Evolutionary conservation across 352 stramenopile genomes (phyloP), one percentile per base, ranked within the genome.

Genomic region (Phytophthora pluvialis): DNA sequence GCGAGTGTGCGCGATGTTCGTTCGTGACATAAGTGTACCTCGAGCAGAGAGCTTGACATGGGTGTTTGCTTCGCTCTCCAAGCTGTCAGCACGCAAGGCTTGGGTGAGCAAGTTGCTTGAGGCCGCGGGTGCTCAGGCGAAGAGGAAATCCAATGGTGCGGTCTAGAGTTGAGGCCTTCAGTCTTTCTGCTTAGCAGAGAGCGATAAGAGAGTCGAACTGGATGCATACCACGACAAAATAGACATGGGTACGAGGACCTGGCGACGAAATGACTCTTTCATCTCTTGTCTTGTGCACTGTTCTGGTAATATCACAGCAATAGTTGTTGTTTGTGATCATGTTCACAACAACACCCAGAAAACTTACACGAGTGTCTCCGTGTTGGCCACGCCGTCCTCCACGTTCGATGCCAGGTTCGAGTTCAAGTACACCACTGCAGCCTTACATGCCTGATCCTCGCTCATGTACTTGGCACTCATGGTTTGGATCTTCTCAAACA

Each of bases 381-480:
- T 49, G 64, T 78, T 86, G 43, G 69, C 72, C 6, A 79, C 61
- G 18, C 75, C 65, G 45, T 78, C 70, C 29, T 85, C 75, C 6
- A 64, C 59, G 2, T 51, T 53, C 1, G 74, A 73, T n/a, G 69
- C 50, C 35, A 88, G 53, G 55, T 81, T 89, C 13, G 81, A 77
- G 77, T 90, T 93, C 35, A 89, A 71, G 48, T 88, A 89, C 35
- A 91, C 72, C 28, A 91, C 71, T 36, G 83, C 81, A 18, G 83
- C 81, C 57, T 93, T 93, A 69, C 62, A 82, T 38, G 80, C 80
- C 49, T 93, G 84, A 36, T 90, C 84, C 15, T 93, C 78, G 59
- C 75, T 89, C 80, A 90, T 88, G 60, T 75, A 78, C 47, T 86
- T 83, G 47, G 64, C 67, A 57, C 90, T 88, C 53, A 78, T 80